These are phyloP conservation scores for Aspergillus olivimuriae DNA, from an alignment of 495 filamentous ascomycete genomes.

Conservation along the genomic window DNA sequence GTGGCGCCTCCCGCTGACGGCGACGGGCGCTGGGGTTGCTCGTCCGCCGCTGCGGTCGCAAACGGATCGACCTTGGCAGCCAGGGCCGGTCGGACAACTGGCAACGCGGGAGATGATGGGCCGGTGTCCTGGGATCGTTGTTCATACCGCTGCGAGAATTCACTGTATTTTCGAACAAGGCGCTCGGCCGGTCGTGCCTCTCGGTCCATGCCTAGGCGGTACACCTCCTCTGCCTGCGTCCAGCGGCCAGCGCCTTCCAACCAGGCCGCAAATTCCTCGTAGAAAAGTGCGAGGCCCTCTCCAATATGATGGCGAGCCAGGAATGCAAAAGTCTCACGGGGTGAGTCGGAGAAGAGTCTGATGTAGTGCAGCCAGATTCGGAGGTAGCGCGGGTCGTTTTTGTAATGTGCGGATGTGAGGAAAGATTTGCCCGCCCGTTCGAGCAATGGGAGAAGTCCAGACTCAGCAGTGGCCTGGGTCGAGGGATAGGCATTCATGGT, in stretches of 20 bases:
- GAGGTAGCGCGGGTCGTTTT: slow-evolving; percentile 89
- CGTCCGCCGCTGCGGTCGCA: slow-evolving; percentile 45
- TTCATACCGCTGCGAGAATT: slow-evolving; percentile 77
- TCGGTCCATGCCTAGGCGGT: slow-evolving; percentile 75
- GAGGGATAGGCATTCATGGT: slow-evolving; percentile 91
- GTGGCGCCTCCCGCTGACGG: slow-evolving; percentile 40
- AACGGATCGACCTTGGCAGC: slow-evolving; percentile 84
- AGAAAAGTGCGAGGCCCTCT: slow-evolving; percentile 85
- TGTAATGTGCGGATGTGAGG: slow-evolving; percentile 76
- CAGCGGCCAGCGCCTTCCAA: slow-evolving; percentile 79
- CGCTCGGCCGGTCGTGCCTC: slow-evolving; percentile 80
- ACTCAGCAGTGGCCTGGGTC: slow-evolving; percentile 84
- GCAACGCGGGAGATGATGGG: slow-evolving; percentile 80
- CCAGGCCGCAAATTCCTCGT: slow-evolving; percentile 94
- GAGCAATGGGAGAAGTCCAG: slow-evolving; percentile 78
- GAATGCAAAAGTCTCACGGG: slow-evolving; percentile 87
- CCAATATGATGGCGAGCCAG: slow-evolving; percentile 83
- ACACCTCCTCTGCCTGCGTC: slow-evolving; percentile 91
- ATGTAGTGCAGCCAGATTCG: slow-evolving; percentile 94
- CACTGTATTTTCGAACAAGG: slow-evolving; percentile 77
- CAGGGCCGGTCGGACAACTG: slow-evolving; percentile 74
- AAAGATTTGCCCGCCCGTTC: slow-evolving; percentile 91
- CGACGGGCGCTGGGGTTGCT: slow-evolving; percentile 53
- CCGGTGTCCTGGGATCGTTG: slow-evolving; percentile 53
- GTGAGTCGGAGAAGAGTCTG: slow-evolving; percentile 82